These are phyloP conservation scores for Albatrellus ellisii DNA, from an alignment of 768 basidiomycete species.

Conservation along the genomic window DNA sequence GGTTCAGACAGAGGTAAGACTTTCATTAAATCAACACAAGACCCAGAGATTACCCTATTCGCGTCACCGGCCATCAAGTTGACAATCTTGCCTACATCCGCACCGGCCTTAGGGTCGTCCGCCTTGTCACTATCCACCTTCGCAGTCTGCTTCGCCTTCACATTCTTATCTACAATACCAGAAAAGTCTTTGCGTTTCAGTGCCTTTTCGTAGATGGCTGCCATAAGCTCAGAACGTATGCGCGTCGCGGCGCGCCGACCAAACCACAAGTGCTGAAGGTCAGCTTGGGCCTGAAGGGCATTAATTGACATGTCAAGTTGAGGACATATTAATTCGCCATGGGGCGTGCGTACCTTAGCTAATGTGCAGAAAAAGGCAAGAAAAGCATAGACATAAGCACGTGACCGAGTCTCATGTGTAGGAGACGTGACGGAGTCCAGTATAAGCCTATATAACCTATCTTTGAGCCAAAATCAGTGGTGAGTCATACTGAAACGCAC, in stretches of 20 bases:
- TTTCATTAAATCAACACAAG: background rate
- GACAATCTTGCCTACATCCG: constrained; percentile 83
- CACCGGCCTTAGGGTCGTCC: constrained; percentile 55
- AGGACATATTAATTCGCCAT: background rate
- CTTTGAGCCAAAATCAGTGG: background rate
- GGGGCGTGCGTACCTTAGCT: constrained; percentile 28
- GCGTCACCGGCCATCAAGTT: constrained; percentile 80
- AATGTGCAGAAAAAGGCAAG: constrained; percentile 55
- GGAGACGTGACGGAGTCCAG: constrained; percentile 43
- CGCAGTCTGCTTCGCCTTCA: constrained; percentile 7
- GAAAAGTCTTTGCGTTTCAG: constrained; percentile 75
- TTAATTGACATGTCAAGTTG: background rate
- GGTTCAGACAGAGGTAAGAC: background rate
- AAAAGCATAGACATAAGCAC: constrained; percentile 69
- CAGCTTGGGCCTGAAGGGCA: constrained; percentile 26
- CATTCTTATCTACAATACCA: constrained; percentile 49
- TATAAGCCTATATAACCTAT: constrained; percentile 26
- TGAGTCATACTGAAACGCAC: background rate
- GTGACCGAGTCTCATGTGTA: constrained; percentile 35
- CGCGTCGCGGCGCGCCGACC: constrained; percentile 64
- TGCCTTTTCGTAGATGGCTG: constrained; percentile 80
- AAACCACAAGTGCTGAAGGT: constrained; percentile 70
- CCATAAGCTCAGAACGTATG: constrained; percentile 71
- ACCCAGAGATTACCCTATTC: constrained; percentile 31
- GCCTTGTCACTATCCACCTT: constrained; percentile 15